Base-by-base conservation (phyloP, 306 rosid genomes). In the Dryas drummondii region DNA sequence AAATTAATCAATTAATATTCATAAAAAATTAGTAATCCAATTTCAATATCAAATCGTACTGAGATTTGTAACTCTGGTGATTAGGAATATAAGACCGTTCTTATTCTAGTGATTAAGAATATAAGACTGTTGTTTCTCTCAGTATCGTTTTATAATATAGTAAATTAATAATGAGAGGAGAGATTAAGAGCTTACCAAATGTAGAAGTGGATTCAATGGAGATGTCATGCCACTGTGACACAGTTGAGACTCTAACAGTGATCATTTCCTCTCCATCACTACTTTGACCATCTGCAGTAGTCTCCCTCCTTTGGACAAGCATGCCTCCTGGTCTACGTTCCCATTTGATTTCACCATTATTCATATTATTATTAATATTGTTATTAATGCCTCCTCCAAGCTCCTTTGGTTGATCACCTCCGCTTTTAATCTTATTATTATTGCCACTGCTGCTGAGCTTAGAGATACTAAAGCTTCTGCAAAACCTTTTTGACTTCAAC, bases 321-420 rank as follows among this genome's bases (percentile, higher is more conserved):
- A 94, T 94, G 69, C 99, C 99, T 53, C 99, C 97, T 2, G 99
- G 97, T 42, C 99, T 81, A 45, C 89, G 88, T 74, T 94, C 99
- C 99, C 99, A 94, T 77, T 94, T 87, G 84, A 92, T 88, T 71
- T 94, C 93, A 42, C 78, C 19, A 9, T 58, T 16, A 32, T 1
- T 32, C 37, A 32, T 32, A 32, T 32, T 32, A 32, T 32, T 32
- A 32, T 32, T 22, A 22, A 22, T 1, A 32, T 32, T 32, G 69
- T 41, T n/a, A 68, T 19, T 52, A 22, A 6, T 13, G 15, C 48
- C 47, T 56, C 56, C 9, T 73, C 76, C 78, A 53, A 71, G 9
- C 9, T 82, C 60, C 72, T 53, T 42, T 63, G 53, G 81, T 68
- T 80, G 77, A n/a, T 42, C 67, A 7, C 47, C 73, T 55, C 17